Evolutionary conservation across 2,329 filamentous ascomycete genomes (phyloP).

Genomic region (Pseudopyricularia javanii): DNA sequence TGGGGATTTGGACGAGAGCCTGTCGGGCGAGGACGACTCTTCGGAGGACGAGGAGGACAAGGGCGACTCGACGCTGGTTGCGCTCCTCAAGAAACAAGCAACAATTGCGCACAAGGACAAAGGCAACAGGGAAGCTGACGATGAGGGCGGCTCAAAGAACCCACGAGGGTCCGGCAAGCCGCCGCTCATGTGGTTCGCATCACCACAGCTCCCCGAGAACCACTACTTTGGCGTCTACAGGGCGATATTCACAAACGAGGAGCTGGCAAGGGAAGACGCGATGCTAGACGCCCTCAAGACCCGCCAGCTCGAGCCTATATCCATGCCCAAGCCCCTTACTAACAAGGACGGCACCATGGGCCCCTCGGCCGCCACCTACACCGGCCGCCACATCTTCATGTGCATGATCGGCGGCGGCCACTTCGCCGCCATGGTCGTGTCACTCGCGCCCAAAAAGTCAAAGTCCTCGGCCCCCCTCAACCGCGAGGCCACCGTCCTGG

Average conservation of each 20-base stretch:
- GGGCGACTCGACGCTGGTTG: slow-evolving; percentile 62
- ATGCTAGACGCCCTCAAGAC: slow-evolving; percentile 57
- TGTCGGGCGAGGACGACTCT: slow-evolving; percentile 74
- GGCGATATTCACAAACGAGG: slow-evolving; percentile 61
- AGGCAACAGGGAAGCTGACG: neutral
- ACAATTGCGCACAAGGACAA: slow-evolving; percentile 45
- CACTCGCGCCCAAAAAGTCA: slow-evolving; percentile 65
- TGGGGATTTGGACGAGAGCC: slow-evolving; percentile 76
- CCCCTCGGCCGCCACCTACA: slow-evolving; percentile 40
- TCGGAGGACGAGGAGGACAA: slow-evolving; percentile 40
- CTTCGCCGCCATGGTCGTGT: slow-evolving; percentile 93
- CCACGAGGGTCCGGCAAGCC: slow-evolving; percentile 50
- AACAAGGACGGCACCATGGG: slow-evolving; percentile 38
- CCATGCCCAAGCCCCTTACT: slow-evolving; percentile 30
- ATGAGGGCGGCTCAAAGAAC: slow-evolving; percentile 26
- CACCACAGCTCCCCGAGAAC: slow-evolving; percentile 61
- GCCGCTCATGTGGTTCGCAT: slow-evolving; percentile 78
- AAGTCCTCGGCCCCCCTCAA: slow-evolving; percentile 64
- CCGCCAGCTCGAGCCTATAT: slow-evolving; percentile 63
- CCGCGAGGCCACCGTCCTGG: slow-evolving; percentile 74
- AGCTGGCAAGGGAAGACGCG: slow-evolving; percentile 41
- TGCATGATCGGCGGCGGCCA: slow-evolving; percentile 99
- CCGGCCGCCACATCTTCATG: slow-evolving; percentile 79
- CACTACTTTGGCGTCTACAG: slow-evolving; percentile 78
- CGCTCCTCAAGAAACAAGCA: slow-evolving; percentile 73